Evolutionary conservation across 495 filamentous ascomycete genomes (phyloP).

Genomic region (Aspergillus affinis): DNA sequence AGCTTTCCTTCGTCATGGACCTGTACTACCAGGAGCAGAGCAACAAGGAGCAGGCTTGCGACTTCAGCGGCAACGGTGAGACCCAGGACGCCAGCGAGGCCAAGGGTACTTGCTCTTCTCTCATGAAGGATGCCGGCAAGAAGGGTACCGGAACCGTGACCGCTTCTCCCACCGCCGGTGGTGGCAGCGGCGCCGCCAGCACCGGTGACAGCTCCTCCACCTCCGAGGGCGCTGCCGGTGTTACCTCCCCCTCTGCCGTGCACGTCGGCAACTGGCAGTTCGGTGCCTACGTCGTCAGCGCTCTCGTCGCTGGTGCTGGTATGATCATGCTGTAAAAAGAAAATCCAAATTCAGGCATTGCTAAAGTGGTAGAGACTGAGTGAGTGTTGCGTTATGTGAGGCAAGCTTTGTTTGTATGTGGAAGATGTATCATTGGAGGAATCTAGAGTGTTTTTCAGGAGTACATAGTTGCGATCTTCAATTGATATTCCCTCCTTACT

Average conservation of each 20-base stretch:
- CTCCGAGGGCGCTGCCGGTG: constrained; percentile 40
- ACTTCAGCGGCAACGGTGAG: constrained; percentile 69
- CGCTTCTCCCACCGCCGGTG: constrained; percentile 60
- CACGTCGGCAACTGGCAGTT: constrained; percentile 63
- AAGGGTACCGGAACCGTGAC: constrained; percentile 65
- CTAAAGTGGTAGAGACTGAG: too few species aligned
- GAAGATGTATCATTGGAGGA: neutral
- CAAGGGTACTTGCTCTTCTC: constrained; percentile 50
- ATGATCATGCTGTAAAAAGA: constrained; percentile 72
- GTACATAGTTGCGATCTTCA: neutral
- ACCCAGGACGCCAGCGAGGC: constrained; percentile 43
- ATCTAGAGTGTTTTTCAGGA: neutral
- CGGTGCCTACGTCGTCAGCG: constrained; percentile 66
- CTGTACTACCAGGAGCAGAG: constrained; percentile 69
- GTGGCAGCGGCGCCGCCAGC: constrained; percentile 45
- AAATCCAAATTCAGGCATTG: too few species aligned
- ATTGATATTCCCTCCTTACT: neutral
- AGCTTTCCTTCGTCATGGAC: constrained; percentile 82
- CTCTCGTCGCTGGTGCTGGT: constrained; percentile 64
- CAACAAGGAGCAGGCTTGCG: constrained; percentile 59
- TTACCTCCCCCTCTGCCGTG: constrained; percentile 52
- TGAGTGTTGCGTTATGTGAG: too few species aligned
- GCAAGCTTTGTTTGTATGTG: neutral
- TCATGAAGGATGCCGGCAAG: constrained; percentile 59
- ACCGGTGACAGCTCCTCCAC: constrained; percentile 28